Evolutionary conservation across 805 yeast genomes (phyloP).

Genomic region (Metschnikowia cubensis): DNA sequence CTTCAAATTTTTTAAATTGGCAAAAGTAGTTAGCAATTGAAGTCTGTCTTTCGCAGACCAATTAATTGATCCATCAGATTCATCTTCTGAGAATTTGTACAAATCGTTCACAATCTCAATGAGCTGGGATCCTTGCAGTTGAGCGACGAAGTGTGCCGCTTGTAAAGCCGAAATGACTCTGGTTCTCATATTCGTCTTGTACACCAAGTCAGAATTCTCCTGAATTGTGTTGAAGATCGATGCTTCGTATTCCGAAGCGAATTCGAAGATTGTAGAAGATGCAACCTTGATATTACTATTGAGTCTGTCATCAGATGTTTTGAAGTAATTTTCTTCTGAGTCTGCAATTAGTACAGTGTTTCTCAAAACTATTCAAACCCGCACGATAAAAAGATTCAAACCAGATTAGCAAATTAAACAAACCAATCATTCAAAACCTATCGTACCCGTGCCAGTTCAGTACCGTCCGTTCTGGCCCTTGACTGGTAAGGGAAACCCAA

Average conservation of each 20-base stretch:
- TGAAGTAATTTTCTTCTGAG: constrained; percentile 29
- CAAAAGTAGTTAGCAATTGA: constrained; percentile 56
- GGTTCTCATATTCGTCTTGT: constrained; percentile 46
- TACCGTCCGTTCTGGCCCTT: no score
- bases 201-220: constrained; percentile 13
- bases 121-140: constrained; percentile 51
- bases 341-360: no score
- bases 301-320: constrained; percentile 44
- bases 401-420: no score
- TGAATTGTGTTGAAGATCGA: neutral
- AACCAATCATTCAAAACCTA: no score
- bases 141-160: constrained; percentile 65
- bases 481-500: no score
- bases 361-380: no score
- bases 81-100: constrained; percentile 24
- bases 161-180: constrained; percentile 57
- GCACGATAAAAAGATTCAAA: no score
- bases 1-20: constrained; percentile 61
- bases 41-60: constrained; percentile 55
- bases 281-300: constrained; percentile 34
- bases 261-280: constrained; percentile 14
- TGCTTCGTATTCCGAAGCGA: constrained; percentile 27
- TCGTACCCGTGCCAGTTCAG: no score
- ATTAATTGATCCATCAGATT: constrained; percentile 15
- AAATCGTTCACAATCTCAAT: constrained; percentile 48